Evolutionary conservation across 768 basidiomycete genomes (phyloP), one percentile per base, ranked within the genome.

Genomic region (Hygrophorus pudorinus): DNA sequence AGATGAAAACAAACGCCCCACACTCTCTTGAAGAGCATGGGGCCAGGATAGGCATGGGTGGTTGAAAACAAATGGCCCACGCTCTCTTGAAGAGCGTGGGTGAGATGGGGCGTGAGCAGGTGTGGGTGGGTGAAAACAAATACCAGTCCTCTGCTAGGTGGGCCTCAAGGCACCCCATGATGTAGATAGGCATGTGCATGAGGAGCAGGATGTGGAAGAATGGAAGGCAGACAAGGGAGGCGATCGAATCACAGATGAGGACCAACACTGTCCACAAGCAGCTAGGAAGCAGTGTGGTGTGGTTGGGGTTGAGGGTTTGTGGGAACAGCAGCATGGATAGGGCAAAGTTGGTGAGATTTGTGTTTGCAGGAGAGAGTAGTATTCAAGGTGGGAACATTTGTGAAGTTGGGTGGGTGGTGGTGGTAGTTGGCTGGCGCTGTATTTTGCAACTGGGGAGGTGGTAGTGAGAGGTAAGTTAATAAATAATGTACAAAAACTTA

Each of bases 191-290:
- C 10, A 79, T 61, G 46, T 91, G 87, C 42, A 93, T 65, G 44
- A 94, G 56, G 21, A 96, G 71, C 1, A 93, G 94, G 38, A 96
- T 61, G 45, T 89, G 56, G 67, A 96, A 96, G 68, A 94, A 88
- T 1, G 93, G 94, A 5, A 96, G 73, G 11, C 78, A 79, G 41
- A 85, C 57, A 18, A 88, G 63, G 29, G 75, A 75, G 4, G 77
- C 66, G 31, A 93, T 56, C 10, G 86, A 79, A 56, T 93, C 89
- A 18, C 82, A 77, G 52, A 92, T 56, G 49, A 99, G 76, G 44
- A 89, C 65, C 33, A 75, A 69, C 20, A 97, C 68, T 9, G 93
- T 91, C 44, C 75, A 72, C 47, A 97, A 71, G 16, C 94, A 84
- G 38, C 83, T 80, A 4, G 94, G 93, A 18, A 93, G 70, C 1